Percentiles rank a stretch among this genome's conserved stretches.
These are phyloP conservation scores for Annulohypoxylon stygium DNA, from an alignment of 495 filamentous ascomycete species.

Conservation along the genomic window DNA sequence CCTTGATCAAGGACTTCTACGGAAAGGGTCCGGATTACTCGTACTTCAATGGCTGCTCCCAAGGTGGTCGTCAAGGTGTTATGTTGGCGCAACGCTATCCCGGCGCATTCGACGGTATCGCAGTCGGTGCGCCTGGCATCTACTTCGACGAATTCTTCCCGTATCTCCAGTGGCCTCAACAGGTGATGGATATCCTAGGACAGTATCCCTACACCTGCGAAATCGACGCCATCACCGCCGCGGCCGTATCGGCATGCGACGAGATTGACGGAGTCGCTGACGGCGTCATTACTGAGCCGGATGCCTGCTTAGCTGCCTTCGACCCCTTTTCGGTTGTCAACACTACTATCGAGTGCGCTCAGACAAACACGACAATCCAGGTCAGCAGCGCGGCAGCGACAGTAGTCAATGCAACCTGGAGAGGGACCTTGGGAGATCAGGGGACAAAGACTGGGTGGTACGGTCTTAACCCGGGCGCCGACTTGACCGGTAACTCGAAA, in stretches of 20 bases:
- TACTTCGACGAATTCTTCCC: conserved; percentile 41
- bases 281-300: conserved; percentile 48
- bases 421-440: neutral
- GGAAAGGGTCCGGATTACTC: conserved; percentile 50
- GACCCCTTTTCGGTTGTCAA: conserved; percentile 42
- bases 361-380: neutral
- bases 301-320: conserved; percentile 39
- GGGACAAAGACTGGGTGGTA: conserved; percentile 2
- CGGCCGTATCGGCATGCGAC: conserved; percentile 55
- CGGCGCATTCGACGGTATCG: conserved; percentile 51
- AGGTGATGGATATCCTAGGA: conserved; percentile 44
- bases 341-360: conserved; percentile 36
- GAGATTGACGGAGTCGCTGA: conserved; percentile 53
- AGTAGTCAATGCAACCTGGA: neutral
- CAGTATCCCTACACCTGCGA: conserved; percentile 47
- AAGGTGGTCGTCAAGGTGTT: conserved; percentile 51
- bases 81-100: conserved; percentile 54
- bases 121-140: conserved; percentile 53
- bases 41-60: conserved; percentile 60
- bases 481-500: neutral
- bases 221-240: conserved; percentile 47
- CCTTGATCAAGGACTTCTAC: conserved; percentile 50
- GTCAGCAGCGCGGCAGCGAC: neutral
- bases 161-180: conserved; percentile 40
- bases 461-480: conserved; percentile 1